phyloP scores from a whole-genome alignment of 2,329 filamentous ascomycete genomes.

The Aspergillus awamori region DNA sequence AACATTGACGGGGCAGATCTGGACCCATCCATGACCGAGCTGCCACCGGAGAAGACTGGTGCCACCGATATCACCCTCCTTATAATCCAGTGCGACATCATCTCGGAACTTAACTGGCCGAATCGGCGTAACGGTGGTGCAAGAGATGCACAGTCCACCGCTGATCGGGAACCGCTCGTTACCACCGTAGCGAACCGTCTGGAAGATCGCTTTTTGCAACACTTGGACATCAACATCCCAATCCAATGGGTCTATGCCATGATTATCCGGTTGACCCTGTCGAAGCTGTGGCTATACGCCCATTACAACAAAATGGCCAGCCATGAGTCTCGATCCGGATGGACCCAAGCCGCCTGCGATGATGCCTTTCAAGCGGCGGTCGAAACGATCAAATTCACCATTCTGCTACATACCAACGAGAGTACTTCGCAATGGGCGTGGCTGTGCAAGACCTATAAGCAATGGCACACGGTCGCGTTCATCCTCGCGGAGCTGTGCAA shows the following conservation, averaged over 20 bases:
- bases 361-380: constrained; percentile 66
- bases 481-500: constrained; percentile 57
- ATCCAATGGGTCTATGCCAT: constrained; percentile 66
- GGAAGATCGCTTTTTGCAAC: constrained; percentile 26
- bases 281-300: constrained; percentile 63
- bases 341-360: constrained; percentile 45
- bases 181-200: constrained; percentile 31
- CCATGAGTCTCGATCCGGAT: neutral
- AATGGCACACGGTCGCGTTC: constrained; percentile 61
- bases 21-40: constrained; percentile 14
- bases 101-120: constrained; percentile 20
- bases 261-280: constrained; percentile 66
- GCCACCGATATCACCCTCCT: constrained; percentile 32
- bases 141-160: neutral
- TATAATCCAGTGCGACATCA: constrained; percentile 23
- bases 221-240: constrained; percentile 44
- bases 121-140: neutral
- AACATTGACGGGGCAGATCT: constrained; percentile 32
- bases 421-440: constrained; percentile 58
- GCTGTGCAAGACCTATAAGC: constrained; percentile 60
- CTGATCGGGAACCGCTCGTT: constrained; percentile 26
- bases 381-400: constrained; percentile 66
- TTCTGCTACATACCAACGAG: constrained; percentile 62
- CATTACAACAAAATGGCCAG: constrained; percentile 17
- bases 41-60: constrained; percentile 10